Evolutionary conservation across 495 filamentous ascomycete genomes (phyloP).

Genomic region (Annulohypoxylon maeteangense): DNA sequence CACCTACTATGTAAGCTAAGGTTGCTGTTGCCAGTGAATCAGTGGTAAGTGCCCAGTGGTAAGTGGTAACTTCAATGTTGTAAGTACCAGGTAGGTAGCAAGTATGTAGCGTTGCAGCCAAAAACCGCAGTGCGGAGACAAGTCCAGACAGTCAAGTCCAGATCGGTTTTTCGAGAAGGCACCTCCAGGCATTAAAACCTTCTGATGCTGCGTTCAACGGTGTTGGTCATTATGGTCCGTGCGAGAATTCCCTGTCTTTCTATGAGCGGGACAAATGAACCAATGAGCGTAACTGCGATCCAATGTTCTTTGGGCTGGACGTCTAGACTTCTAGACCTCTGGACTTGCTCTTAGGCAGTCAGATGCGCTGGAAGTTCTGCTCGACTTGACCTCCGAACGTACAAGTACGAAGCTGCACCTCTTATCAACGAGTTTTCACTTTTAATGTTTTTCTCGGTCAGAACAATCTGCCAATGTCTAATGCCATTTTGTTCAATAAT

Average conservation of each 20-base stretch:
- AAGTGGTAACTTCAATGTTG: no score
- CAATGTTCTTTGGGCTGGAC: constrained; percentile 13
- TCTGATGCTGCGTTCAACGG: background rate
- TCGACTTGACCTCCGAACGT: constrained; percentile 7
- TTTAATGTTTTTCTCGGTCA: background rate
- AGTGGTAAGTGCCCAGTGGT: constrained; percentile 7
- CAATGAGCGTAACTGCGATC: constrained; percentile 29
- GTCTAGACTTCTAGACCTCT: no score
- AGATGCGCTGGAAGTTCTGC: constrained; percentile 12
- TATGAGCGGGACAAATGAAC: constrained; percentile 18
- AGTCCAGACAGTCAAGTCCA: constrained; percentile 31
- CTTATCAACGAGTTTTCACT: background rate
- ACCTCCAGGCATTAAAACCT: constrained; percentile 8
- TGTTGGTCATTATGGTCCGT: constrained; percentile 19
- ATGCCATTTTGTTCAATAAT: background rate
- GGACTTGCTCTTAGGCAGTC: no score
- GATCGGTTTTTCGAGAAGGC: constrained; percentile 27
- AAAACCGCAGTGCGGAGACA: constrained; percentile 31
- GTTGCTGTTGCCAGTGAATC: background rate
- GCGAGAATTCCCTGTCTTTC: constrained; percentile 19
- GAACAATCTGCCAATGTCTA: background rate
- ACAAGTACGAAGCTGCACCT: background rate
- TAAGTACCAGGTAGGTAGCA: constrained; percentile 3
- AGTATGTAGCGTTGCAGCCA: constrained; percentile 36
- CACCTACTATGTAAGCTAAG: background rate